These are phyloP conservation scores for Chaetothyriales sp. DNA, from an alignment of 2,329 filamentous ascomycete genomes.

Conservation along the genomic window DNA sequence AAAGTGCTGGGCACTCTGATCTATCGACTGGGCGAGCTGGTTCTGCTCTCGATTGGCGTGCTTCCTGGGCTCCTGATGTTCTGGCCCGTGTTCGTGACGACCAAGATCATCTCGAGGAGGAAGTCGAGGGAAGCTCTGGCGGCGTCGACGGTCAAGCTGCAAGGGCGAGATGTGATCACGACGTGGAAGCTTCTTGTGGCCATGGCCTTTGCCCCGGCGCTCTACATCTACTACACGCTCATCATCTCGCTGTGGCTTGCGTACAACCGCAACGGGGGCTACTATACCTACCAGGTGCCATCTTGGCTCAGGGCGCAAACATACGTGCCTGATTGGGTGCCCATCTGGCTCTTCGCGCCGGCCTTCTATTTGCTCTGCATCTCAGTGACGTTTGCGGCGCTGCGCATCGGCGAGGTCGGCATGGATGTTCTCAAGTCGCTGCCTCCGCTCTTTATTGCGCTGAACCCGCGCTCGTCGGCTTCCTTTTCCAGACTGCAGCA, in stretches of 20 bases:
- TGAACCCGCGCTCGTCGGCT: slow-evolving; percentile 73
- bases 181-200: slow-evolving; percentile 92
- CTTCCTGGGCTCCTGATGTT: slow-evolving; percentile 80
- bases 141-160: slow-evolving; percentile 75
- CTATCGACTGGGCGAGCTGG: slow-evolving; percentile 66
- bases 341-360: slow-evolving; percentile 62
- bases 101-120: slow-evolving; percentile 65
- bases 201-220: slow-evolving; percentile 63
- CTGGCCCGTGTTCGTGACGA: slow-evolving; percentile 71
- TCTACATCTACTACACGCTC: slow-evolving; percentile 70
- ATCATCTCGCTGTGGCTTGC: slow-evolving; percentile 65
- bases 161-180: slow-evolving; percentile 77
- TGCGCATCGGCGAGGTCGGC: slow-evolving; percentile 92
- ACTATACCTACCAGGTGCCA: slow-evolving; percentile 64
- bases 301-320: slow-evolving; percentile 55
- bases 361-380: slow-evolving; percentile 71
- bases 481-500: slow-evolving; percentile 65
- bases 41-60: slow-evolving; percentile 63
- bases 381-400: slow-evolving; percentile 76
- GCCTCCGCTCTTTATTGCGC: slow-evolving; percentile 68
- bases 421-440: slow-evolving; percentile 98
- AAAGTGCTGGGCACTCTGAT: slow-evolving; percentile 64
- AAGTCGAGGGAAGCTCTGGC: slow-evolving; percentile 76
- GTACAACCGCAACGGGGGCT: slow-evolving; percentile 68
- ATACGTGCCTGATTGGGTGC: slow-evolving; percentile 62